A percentile compares a stretch with the other conserved stretches of the same genome.
phyloP scores from a whole-genome alignment of 2,329 filamentous ascomycete species.

The Trichoderma sp. region DNA sequence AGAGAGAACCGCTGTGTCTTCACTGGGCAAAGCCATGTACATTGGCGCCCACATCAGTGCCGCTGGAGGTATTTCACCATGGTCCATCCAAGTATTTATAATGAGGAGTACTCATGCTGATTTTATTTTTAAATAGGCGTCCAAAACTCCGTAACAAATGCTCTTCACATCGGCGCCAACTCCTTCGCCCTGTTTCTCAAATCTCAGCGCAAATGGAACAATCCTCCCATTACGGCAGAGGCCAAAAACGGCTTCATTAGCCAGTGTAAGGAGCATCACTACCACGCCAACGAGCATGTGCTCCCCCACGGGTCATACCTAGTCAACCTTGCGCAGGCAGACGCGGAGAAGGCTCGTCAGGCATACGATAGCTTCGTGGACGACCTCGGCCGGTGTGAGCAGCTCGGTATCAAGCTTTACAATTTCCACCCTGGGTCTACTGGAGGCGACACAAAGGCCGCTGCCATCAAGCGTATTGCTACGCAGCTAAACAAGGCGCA shows the following conservation, averaged over 20 bases:
- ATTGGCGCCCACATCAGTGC: constrained; percentile 91
- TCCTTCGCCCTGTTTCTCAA: constrained; percentile 94
- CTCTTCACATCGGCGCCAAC: constrained; percentile 80
- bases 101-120: not conserved
- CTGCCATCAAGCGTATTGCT: constrained; percentile 76
- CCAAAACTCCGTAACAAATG: constrained; percentile 80
- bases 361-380: constrained; percentile 85
- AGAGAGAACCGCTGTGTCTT: constrained; percentile 59
- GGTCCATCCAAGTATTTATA: not conserved
- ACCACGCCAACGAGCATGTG: constrained; percentile 68
- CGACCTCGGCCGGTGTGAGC: constrained; percentile 80
- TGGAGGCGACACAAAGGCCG: constrained; percentile 62
- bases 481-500: constrained; percentile 80
- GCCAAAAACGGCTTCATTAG: constrained; percentile 67
- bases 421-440: constrained; percentile 95
- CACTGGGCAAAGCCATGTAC: constrained; percentile 68
- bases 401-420: constrained; percentile 84
- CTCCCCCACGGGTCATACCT: constrained; percentile 95
- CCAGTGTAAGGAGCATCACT: constrained; percentile 65
- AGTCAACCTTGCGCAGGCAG: constrained; percentile 87
- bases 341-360: constrained; percentile 75
- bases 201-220: constrained; percentile 92
- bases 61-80: constrained; percentile 65
- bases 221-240: constrained; percentile 69
- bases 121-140: constrained; percentile 57